phyloP scores from a whole-genome alignment of 2,329 filamentous ascomycete species.

The Atkinsonella texensis region DNA sequence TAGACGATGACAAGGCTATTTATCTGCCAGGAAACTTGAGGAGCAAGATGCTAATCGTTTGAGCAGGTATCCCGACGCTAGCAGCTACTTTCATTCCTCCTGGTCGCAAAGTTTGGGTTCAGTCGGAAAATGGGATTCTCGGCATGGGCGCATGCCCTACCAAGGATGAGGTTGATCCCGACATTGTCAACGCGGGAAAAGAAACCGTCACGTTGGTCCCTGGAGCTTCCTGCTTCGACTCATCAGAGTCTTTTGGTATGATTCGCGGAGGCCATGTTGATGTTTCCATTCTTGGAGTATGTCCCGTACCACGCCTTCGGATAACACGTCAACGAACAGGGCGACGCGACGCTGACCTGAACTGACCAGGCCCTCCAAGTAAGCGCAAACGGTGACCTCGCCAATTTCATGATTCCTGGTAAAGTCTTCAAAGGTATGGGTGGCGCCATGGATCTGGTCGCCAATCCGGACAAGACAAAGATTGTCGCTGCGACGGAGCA shows the following conservation, averaged over 20 bases:
- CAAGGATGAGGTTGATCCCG: constrained; percentile 58
- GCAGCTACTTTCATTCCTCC: constrained; percentile 63
- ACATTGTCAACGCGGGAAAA: constrained; percentile 79
- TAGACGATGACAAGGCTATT: not conserved
- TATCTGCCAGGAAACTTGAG: not conserved
- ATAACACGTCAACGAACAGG: constrained; percentile 1
- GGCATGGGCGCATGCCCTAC: constrained; percentile 75
- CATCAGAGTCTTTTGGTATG: constrained; percentile 75
- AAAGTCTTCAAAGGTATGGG: constrained; percentile 86
- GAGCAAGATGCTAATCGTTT: not conserved
- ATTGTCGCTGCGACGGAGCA: constrained; percentile 62
- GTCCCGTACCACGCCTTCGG: constrained; percentile 8
- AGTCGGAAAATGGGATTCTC: constrained; percentile 77
- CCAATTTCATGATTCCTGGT: constrained; percentile 84
- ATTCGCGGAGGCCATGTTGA: constrained; percentile 77
- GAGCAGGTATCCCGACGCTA: constrained; percentile 64
- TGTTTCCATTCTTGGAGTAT: constrained; percentile 64
- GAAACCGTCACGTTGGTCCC: constrained; percentile 73
- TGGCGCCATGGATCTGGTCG: constrained; percentile 62
- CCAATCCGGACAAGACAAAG: constrained; percentile 59
- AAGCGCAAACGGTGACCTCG: constrained; percentile 64
- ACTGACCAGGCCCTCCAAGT: constrained; percentile 54
- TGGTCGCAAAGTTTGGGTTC: constrained; percentile 64
- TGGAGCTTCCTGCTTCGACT: constrained; percentile 68
- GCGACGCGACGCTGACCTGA: constrained; percentile 4